Conservation (phyloP, 106 monocot species). For the Ottelia alismoides region DNA sequence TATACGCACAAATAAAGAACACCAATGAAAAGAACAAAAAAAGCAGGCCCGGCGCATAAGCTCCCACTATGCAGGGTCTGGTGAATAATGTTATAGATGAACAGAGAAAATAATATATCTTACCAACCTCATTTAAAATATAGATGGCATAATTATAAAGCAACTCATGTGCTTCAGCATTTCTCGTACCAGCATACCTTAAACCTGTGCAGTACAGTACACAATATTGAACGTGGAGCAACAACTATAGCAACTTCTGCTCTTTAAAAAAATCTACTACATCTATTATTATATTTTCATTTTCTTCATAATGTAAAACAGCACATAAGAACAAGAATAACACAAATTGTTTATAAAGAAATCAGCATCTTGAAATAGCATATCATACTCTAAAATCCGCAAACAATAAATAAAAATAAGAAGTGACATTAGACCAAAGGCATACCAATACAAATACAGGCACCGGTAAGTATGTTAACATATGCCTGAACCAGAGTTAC, state of each 20-base stretch:
- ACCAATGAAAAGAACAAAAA: constrained; percentile 1
- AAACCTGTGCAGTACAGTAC: constrained; percentile 40
- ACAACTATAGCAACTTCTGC: too few species aligned
- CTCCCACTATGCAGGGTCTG: too few species aligned
- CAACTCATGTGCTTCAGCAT: constrained; percentile 77
- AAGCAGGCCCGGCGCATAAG: too few species aligned
- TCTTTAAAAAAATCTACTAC: too few species aligned
- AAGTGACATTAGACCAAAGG: background rate
- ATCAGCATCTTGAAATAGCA: too few species aligned
- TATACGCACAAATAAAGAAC: background rate
- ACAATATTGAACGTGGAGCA: too few species aligned
- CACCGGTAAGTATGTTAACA: constrained; percentile 78
- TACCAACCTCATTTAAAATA: constrained; percentile 78
- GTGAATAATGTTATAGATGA: too few species aligned
- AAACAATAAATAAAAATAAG: background rate
- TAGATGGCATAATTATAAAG: constrained; percentile 71
- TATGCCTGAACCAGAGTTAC: constrained; percentile 83
- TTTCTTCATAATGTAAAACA: too few species aligned
- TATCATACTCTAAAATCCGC: background rate
- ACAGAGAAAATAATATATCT: background rate
- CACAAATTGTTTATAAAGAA: too few species aligned
- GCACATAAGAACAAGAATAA: too few species aligned
- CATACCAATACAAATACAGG: constrained; percentile 85
- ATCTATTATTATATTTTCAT: too few species aligned
- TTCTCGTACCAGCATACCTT: constrained; percentile 83